phyloP scores from a whole-genome alignment of 352 stramenopile genomes.

The Phytophthora brassicae region DNA sequence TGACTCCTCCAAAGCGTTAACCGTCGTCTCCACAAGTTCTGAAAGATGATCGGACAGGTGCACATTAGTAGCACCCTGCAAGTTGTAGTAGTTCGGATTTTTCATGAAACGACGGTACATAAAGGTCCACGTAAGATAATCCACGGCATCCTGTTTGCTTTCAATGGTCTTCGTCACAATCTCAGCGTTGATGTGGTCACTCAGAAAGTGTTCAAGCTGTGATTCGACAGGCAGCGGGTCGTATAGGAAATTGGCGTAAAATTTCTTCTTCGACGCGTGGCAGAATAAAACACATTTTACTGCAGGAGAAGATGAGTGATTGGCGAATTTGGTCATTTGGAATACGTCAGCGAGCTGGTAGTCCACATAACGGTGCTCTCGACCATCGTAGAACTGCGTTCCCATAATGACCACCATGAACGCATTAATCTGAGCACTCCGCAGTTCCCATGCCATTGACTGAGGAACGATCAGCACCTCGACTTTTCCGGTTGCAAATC shows the following conservation, averaged over 20 bases:
- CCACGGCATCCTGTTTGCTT: slow-evolving; percentile 98
- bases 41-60: slow-evolving; percentile 98
- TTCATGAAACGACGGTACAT: slow-evolving; percentile 98
- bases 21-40: slow-evolving; percentile 97
- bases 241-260: slow-evolving; percentile 98
- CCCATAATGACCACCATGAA: slow-evolving; percentile 98
- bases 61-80: slow-evolving; percentile 90
- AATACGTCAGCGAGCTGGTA: slow-evolving; percentile 97
- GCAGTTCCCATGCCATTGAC: slow-evolving; percentile 92
- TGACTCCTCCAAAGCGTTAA: slow-evolving; percentile 96
- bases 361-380: slow-evolving; percentile 95
- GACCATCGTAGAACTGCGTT: slow-evolving; percentile 97
- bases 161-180: slow-evolving; percentile 98
- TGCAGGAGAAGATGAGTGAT: slow-evolving; percentile 31
- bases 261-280: slow-evolving; percentile 97
- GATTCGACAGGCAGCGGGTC: slow-evolving; percentile 99
- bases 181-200: slow-evolving; percentile 99
- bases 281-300: slow-evolving; percentile 97
- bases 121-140: slow-evolving; percentile 99
- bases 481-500: slow-evolving; percentile 89
- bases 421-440: slow-evolving; percentile 63
- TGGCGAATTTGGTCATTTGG: slow-evolving; percentile 96
- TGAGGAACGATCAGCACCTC: slow-evolving; percentile 95
- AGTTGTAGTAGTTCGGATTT: slow-evolving; percentile 99
- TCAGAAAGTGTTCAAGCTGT: slow-evolving; percentile 97